These are phyloP conservation scores for Fusarium sp. DNA, from an alignment of 2,329 filamentous ascomycete species.

Conservation along the genomic window DNA sequence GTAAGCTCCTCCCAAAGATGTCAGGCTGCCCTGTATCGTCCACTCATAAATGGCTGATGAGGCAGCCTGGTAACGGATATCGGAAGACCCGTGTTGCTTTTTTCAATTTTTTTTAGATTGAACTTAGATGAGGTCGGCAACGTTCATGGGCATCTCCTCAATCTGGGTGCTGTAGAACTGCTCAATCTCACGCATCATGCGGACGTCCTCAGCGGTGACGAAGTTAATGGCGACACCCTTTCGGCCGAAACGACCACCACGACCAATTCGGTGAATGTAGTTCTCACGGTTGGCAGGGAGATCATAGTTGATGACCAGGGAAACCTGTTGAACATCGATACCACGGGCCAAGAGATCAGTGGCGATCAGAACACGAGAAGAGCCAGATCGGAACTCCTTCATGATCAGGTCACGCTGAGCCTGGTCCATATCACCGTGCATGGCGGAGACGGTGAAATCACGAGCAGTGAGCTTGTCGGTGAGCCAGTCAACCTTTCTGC, in stretches of 20 bases:
- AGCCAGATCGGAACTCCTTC: conserved; percentile 99
- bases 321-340: conserved; percentile 99
- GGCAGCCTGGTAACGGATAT: conserved; percentile 40
- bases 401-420: conserved; percentile 98
- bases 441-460: conserved; percentile 99
- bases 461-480: conserved; percentile 98
- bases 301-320: conserved; percentile 99
- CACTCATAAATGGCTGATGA: conserved; percentile 32
- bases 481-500: conserved; percentile 99
- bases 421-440: conserved; percentile 99
- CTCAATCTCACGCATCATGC: conserved; percentile 99
- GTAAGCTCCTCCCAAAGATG: conserved; percentile 46
- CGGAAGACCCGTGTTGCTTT: conserved; percentile 37
- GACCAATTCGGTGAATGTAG: conserved; percentile 99
- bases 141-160: conserved; percentile 99
- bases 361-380: conserved; percentile 97
- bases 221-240: conserved; percentile 99
- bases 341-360: conserved; percentile 98
- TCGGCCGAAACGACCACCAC: conserved; percentile 98
- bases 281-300: conserved; percentile 99
- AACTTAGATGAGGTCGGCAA: conserved; percentile 77
- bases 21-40: conserved; percentile 43
- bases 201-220: conserved; percentile 97
- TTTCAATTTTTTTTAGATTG: conserved; percentile 36
- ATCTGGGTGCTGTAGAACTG: conserved; percentile 99